A percentile compares a stretch with the other conserved stretches of the same genome.
These are phyloP conservation scores for Verbena officinalis DNA, from an alignment of 257 asterid genomes.

Conservation along the genomic window DNA sequence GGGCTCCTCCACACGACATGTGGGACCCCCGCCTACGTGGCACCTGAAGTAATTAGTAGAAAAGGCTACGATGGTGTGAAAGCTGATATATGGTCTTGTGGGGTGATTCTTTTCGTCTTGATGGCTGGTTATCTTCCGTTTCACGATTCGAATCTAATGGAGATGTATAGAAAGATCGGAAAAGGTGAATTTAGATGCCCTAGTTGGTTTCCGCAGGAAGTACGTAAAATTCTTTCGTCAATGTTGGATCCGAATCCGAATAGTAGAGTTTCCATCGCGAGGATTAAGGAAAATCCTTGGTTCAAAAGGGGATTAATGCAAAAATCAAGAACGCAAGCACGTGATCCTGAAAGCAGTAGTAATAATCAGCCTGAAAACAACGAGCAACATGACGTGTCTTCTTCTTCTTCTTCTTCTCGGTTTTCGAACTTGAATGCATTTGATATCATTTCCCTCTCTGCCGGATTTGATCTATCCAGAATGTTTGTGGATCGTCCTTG, in stretches of 20 bases:
- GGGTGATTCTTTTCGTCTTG: conserved; percentile 76
- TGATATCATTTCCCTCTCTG: conserved; percentile 71
- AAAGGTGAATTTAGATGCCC: conserved; percentile 79
- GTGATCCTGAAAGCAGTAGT: conserved; percentile 41
- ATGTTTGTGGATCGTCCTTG: conserved; percentile 75
- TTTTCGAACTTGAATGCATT: conserved; percentile 72
- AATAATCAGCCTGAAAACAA: too few relatives aligned
- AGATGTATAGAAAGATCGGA: conserved; percentile 82
- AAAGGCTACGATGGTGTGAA: conserved; percentile 86
- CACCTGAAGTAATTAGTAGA: conserved; percentile 82
- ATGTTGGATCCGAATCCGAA: conserved; percentile 81
- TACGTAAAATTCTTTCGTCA: conserved; percentile 51
- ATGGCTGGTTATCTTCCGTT: conserved; percentile 83
- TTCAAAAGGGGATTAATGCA: conserved; percentile 45
- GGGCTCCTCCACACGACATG: conserved; percentile 90
- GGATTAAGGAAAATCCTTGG: conserved; percentile 68
- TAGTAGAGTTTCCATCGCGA: conserved; percentile 59
- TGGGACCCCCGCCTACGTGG: too few relatives aligned
- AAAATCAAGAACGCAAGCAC: conserved; percentile 30
- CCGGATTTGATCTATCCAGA: conserved; percentile 73
- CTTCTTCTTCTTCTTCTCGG: conserved; percentile 18
- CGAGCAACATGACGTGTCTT: too few relatives aligned
- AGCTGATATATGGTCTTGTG: conserved; percentile 94
- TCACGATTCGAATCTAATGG: conserved; percentile 80
- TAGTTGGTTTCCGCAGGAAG: conserved; percentile 66